Evolutionary conservation across 176 grass and related monocot genomes (phyloP), one percentile per base, ranked within the genome.

Genomic region (Aegilops longissima): DNA sequence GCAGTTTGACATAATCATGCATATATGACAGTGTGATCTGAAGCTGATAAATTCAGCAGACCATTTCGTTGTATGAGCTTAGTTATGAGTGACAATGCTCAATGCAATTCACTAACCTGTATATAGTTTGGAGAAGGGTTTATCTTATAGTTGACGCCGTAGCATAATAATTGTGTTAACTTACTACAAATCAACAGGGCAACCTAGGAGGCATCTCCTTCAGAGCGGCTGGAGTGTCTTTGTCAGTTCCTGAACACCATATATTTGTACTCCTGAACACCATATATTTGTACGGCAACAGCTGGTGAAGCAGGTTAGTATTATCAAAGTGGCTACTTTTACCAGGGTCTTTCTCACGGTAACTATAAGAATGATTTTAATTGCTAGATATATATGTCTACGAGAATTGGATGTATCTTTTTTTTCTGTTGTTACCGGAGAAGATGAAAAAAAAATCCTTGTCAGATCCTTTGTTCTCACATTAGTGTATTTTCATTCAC

Each of bases 151-250:
- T 47, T 47, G 44, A 12, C 11, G 44, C 12, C 11, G 12, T 16
- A 52, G 13, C 49, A 52, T 52, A 52, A 16, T 52, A 52, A 52
- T 52, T 14, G 12, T 16, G 49, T 52, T 5, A 52, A 52, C 49
- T 52, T 52, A 52, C 13, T 17, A 4, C 13, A 52, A 52, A 11
- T 52, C 49, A 52, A 52, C 77, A 98, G 96, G 96, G 39, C 93
- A 98, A 90, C 96, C 96, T 51, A 82, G 96, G 66, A 94, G 96
- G 45, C 96, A 96, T 84, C 88, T 98, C 67, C 85, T 98, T 76
- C 96, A 96, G 88, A 98, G 96, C 65, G 96, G 96, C 31, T 98
- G 96, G 96, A 98, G 96, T 88, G 92, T 98, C n/a, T 98, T 98
- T 84, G 93, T 98, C 70, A 96, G 96, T 44, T 86, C 96, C 61